phyloP scores from a whole-genome alignment of 805 yeast genomes.

The Middelhovenomyces tepae region DNA sequence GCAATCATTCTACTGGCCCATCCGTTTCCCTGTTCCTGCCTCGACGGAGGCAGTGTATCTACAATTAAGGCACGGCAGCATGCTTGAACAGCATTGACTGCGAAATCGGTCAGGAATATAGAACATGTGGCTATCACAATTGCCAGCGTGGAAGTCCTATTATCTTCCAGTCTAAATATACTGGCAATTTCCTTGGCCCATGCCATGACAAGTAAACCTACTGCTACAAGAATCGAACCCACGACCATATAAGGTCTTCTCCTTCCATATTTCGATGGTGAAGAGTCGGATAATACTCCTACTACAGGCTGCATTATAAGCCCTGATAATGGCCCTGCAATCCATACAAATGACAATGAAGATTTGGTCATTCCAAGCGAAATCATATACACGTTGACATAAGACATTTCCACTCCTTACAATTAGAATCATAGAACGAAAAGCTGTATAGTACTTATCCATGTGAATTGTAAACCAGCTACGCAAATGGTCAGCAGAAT shows the following conservation, averaged over 20 bases:
- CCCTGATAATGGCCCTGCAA: constrained; percentile 63
- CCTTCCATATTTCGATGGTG: constrained; percentile 35
- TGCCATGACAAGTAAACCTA: constrained; percentile 39
- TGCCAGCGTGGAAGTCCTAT: constrained; percentile 19
- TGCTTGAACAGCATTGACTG: constrained; percentile 55
- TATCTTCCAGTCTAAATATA: constrained; percentile 16
- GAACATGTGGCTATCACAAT: constrained; percentile 42
- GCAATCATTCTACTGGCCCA: constrained; percentile 65
- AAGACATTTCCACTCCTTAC: constrained; percentile 50
- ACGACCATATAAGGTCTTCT: constrained; percentile 49
- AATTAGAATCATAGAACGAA: constrained; percentile 1
- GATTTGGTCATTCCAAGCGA: constrained; percentile 52
- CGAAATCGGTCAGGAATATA: constrained; percentile 47
- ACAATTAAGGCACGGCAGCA: constrained; percentile 57
- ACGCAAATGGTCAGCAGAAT: constrained; percentile 27
- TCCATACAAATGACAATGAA: constrained; percentile 50
- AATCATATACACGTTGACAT: constrained; percentile 51
- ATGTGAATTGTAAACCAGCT: constrained; percentile 55
- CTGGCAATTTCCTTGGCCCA: constrained; percentile 35
- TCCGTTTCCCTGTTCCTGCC: constrained; percentile 53
- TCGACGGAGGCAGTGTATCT: constrained; percentile 47
- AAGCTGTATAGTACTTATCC: constrained; percentile 28
- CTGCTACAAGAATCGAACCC: constrained; percentile 41
- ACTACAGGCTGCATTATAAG: constrained; percentile 56
- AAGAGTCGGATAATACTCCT: constrained; percentile 46